Evolutionary conservation across 176 grass and related monocot genomes (phyloP).

Genomic region (Bonia amplexicaulis): DNA sequence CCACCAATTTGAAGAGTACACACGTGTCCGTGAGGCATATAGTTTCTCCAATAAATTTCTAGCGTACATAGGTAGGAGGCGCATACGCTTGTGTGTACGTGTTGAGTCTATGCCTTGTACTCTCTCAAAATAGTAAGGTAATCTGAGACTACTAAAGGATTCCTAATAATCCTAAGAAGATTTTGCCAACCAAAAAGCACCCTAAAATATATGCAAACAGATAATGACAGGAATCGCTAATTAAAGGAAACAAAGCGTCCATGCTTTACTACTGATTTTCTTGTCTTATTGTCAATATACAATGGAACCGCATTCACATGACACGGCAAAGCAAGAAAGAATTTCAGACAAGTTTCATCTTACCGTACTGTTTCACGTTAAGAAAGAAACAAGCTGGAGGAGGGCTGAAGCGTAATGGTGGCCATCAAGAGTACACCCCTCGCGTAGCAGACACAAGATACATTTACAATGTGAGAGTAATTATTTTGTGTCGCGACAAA

Average conservation of each 20-base stretch:
- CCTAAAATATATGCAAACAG: background rate
- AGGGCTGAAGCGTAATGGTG: background rate
- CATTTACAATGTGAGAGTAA: background rate
- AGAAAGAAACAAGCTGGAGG: background rate
- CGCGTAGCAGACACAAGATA: background rate
- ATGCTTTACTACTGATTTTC: background rate
- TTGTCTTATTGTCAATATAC: constrained; percentile 33
- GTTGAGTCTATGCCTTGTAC: too few species aligned
- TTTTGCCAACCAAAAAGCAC: too few species aligned
- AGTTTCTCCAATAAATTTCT: too few species aligned
- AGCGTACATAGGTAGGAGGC: too few species aligned
- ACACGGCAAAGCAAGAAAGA: constrained; percentile 11
- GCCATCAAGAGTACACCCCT: background rate
- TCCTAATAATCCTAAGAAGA: too few species aligned
- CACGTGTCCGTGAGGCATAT: too few species aligned
- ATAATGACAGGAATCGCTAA: background rate
- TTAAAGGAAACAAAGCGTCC: background rate
- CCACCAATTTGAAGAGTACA: too few species aligned
- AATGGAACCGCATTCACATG: constrained; percentile 13
- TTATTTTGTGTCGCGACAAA: background rate
- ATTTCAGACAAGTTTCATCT: constrained; percentile 21
- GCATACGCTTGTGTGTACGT: too few species aligned
- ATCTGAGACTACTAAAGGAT: too few species aligned
- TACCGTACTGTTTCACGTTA: background rate
- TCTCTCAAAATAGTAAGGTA: too few species aligned